phyloP scores from a whole-genome alignment of 805 yeast species.

The Yamadazyma insecticola region DNA sequence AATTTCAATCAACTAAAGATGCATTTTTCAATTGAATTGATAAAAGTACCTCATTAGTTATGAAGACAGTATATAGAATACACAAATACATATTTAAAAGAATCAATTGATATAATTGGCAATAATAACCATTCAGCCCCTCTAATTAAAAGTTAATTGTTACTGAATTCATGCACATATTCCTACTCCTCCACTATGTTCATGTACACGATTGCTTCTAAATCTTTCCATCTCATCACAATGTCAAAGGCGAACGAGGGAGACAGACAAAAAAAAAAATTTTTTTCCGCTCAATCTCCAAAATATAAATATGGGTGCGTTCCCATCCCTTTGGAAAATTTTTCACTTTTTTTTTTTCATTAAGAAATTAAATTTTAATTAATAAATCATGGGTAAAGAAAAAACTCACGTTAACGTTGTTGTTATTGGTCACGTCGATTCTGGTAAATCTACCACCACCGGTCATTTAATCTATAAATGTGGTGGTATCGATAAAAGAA shows the following conservation, averaged over 20 bases:
- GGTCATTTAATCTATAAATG: slow-evolving; percentile 99
- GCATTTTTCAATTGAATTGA: too few species aligned
- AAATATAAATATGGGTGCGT: background rate
- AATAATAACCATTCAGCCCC: too few species aligned
- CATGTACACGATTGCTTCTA: too few species aligned
- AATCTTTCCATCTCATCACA: too few species aligned
- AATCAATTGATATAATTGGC: too few species aligned
- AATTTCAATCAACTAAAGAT: too few species aligned
- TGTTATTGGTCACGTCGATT: slow-evolving; percentile 99
- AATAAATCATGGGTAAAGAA: slow-evolving; percentile 70
- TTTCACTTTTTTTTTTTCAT: slow-evolving; percentile 4
- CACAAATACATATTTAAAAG: too few species aligned
- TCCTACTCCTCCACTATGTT: too few species aligned
- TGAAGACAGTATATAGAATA: too few species aligned
- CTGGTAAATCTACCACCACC: slow-evolving; percentile 89
- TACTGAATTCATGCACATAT: too few species aligned
- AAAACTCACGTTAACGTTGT: slow-evolving; percentile 99
- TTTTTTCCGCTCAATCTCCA: background rate
- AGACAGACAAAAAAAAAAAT: background rate
- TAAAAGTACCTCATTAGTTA: too few species aligned
- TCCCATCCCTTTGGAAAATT: slow-evolving; percentile 8
- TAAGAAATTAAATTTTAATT: slow-evolving; percentile 2
- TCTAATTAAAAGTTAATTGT: too few species aligned
- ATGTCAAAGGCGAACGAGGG: background rate
- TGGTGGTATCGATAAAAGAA: slow-evolving; percentile 99